Base-by-base conservation (phyloP, 768 basidiomycete genomes). In the Naganishia vaughanmartiniae region DNA sequence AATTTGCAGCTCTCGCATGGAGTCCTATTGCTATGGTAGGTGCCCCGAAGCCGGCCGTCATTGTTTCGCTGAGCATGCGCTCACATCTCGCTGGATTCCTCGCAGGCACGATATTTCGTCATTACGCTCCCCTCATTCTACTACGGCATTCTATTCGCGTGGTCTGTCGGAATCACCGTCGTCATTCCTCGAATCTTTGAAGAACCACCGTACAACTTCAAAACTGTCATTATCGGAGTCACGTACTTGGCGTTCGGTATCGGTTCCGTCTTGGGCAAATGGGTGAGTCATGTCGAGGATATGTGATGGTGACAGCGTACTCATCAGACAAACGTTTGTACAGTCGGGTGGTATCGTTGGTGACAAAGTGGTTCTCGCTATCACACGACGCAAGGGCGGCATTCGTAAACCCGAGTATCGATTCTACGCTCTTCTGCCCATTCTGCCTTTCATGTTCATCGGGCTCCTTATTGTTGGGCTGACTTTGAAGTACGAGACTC, bases 401-500 rank as follows among this genome's bases (percentile, higher is more conserved):
- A 45, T 65, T 34, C 71, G 76, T 17, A 58, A 75, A 65, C 76
- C 76, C 5, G 76, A 76, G 36, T 68, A 75, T 33, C 70, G 76
- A 31, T 68, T 72, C 0, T 76, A 69, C 65, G 76, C 74, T 19
- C 53, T 76, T 36, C 31, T 76, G 15, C 74, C 74, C 0, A 70
- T 76, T 34, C 72, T 76, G 4, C 76, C 76, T 4, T 73, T 76
- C 68, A 74, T 75, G 73, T 70, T 76, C 56, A 56, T 75, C 42
- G 74, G 74, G 4, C 60, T 71, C 19, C 60, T 75, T 45, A 68
- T 71, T 57, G 66, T 70, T 63, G 74, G 73, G 15, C 63, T 76
- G 51, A 72, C 68, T n/a, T 36, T 76, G 24, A 34, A 74, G 34
- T 39, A 74, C 7, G 15, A 73, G 54, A 68, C 68, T 0, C 72